Conservation (phyloP, 139 green algal genomes). For the Mesotaenium endlicherianum region DNA sequence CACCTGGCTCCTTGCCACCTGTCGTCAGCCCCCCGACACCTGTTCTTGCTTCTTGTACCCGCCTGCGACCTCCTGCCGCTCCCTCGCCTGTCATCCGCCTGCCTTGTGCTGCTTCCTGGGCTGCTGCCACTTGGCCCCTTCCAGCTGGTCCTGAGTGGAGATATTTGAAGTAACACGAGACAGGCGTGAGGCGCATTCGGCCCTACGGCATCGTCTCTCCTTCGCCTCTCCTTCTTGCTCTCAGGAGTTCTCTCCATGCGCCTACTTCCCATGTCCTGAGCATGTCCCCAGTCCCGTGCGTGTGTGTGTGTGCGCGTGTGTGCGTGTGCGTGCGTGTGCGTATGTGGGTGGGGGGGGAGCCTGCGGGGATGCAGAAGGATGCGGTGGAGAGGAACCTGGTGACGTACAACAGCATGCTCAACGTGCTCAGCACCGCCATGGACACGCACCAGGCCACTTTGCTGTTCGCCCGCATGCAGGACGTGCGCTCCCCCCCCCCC, state of each 20-base stretch:
- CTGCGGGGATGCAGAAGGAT: neutral
- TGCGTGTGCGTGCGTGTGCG: neutral
- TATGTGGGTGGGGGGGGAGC: neutral
- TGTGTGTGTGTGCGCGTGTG: neutral
- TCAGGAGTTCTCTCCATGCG: neutral
- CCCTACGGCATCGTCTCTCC: no score
- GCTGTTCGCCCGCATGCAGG: neutral
- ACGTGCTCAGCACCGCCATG: neutral
- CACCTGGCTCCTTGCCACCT: neutral
- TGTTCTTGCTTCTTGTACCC: neutral
- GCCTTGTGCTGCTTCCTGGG: neutral
- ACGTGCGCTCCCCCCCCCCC: no score
- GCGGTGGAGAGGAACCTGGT: neutral
- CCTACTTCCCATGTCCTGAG: neutral
- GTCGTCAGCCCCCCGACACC: neutral
- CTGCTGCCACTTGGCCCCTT: neutral
- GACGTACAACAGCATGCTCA: slow-evolving; percentile 2
- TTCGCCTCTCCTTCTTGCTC: neutral
- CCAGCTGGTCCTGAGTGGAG: neutral
- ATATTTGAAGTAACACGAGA: neutral
- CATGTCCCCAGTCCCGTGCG: neutral
- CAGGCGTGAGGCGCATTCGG: no score
- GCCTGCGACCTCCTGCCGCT: neutral
- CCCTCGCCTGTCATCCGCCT: neutral
- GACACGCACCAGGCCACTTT: neutral